Conservation (phyloP, 371 early-diverging fungal genomes). For the Mortierella polycephala region DNA sequence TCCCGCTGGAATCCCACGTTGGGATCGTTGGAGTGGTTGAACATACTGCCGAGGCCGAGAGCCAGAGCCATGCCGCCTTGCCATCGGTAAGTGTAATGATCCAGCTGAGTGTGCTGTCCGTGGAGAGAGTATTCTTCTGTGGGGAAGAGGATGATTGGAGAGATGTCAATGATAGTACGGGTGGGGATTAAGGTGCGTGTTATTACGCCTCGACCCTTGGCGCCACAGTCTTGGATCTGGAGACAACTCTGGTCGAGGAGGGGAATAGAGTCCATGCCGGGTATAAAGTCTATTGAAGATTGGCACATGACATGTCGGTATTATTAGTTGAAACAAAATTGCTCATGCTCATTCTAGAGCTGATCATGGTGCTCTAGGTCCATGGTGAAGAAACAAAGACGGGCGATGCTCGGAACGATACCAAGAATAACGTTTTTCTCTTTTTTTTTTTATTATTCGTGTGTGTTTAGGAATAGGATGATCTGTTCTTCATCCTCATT, state of each 20-base stretch:
- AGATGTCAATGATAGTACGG: conserved; percentile 68
- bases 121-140: conserved; percentile 66
- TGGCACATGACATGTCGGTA: too few relatives aligned
- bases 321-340: too few relatives aligned
- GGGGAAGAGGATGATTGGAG: conserved; percentile 69
- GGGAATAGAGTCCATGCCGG: conserved; percentile 30
- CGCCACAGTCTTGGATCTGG: conserved; percentile 57
- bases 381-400: too few relatives aligned
- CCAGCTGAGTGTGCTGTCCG: conserved; percentile 69
- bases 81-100: conserved; percentile 80
- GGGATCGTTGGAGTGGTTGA: conserved; percentile 69
- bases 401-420: too few relatives aligned
- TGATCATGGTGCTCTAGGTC: too few relatives aligned
- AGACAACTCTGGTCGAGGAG: conserved; percentile 58
- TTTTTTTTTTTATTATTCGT: too few relatives aligned
- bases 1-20: conserved; percentile 76
- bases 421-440: too few relatives aligned
- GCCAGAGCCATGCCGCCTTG: conserved; percentile 72
- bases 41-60: conserved; percentile 77
- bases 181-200: conserved; percentile 55
- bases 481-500: too few relatives aligned
- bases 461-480: too few relatives aligned
- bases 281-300: too few relatives aligned
- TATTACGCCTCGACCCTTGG: conserved; percentile 71
- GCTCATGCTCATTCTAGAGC: too few relatives aligned